Evolutionary conservation across 2,329 filamentous ascomycete genomes (phyloP).

Genomic region (Talaromyces sp.): DNA sequence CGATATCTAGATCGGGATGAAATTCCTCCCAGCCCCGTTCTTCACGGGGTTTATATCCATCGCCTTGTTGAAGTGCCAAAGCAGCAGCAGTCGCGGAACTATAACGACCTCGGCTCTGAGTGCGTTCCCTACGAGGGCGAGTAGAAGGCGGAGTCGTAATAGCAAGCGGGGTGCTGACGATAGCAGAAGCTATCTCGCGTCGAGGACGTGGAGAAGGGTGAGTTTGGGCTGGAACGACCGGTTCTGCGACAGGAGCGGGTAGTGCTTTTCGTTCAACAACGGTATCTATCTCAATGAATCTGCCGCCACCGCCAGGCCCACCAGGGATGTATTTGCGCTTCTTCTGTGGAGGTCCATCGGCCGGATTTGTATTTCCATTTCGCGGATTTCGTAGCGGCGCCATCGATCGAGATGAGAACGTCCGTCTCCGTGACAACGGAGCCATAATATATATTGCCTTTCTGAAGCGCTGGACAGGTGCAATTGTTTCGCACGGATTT

Average conservation of each 20-base stretch:
- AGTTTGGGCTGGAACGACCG: slow-evolving; percentile 40
- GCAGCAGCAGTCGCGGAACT: slow-evolving; percentile 80
- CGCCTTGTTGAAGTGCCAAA: slow-evolving; percentile 81
- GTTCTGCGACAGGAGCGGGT: slow-evolving; percentile 21
- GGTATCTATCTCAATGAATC: slow-evolving; percentile 71
- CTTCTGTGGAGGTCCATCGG: slow-evolving; percentile 61
- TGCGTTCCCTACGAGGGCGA: slow-evolving; percentile 40
- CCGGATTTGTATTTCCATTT: slow-evolving; percentile 25
- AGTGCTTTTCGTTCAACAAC: slow-evolving; percentile 48
- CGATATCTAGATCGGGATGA: slow-evolving; percentile 89
- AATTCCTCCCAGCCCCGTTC: slow-evolving; percentile 98
- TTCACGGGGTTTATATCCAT: slow-evolving; percentile 95
- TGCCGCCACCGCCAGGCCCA: slow-evolving; percentile 76
- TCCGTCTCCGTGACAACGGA: slow-evolving; percentile 26
- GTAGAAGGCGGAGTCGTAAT: slow-evolving; percentile 36
- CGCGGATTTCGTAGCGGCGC: slow-evolving; percentile 28
- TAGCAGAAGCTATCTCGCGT: slow-evolving; percentile 44
- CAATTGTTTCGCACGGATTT: neutral
- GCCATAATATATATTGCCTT: slow-evolving; percentile 24
- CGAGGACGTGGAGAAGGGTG: slow-evolving; percentile 47
- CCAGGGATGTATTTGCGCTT: slow-evolving; percentile 76
- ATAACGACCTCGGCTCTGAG: slow-evolving; percentile 59
- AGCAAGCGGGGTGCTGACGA: slow-evolving; percentile 18
- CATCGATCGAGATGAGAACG: slow-evolving; percentile 28
- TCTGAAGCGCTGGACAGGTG: neutral